Evolutionary conservation across 164 flowering plant species (phyloP), one percentile per base, ranked within the genome.

Genomic region (Vitis cinerea): DNA sequence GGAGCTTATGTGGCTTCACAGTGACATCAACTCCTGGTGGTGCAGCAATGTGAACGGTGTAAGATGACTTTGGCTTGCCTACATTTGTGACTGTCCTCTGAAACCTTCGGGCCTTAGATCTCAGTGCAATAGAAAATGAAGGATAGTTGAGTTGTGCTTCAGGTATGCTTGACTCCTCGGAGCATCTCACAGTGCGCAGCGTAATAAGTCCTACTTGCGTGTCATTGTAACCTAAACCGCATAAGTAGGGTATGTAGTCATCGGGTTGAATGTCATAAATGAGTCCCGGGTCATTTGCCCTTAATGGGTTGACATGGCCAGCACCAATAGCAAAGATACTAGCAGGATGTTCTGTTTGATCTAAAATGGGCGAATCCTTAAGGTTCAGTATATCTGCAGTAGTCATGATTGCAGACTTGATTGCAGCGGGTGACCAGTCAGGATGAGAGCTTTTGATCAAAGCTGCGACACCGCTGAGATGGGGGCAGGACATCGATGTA

Each of bases 401-500:
- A 15, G 69, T 66, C 59, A 66, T 66, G 44, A 37, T 37, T 37
- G 44, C 44, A 37, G 44, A 37, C 44, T 37, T 37, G 44, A 37
- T 37, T 37, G 44, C 44, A 37, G 44, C 44, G 6, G 44, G 0
- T 37, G 44, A 37, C 44, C 44, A 37, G 44, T 37, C 44, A 3
- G 44, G 44, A 37, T 37, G 44, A 37, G 44, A 37, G 4, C 44
- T 37, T 37, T 37, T 37, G 30, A 66, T 66, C 55, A 64, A 27
- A 2, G 67, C 53, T 31, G 67, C 67, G 53, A 50, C 55, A 3
- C 67, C 67, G 44, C 44, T 37, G 44, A 37, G 44, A 37, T 37
- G 44, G 44, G 44, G 44, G 44, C 44, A 37, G 44, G 73, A 15
- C 66, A 70, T 61, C 8, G 73, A 70, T 9, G 73, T 70, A 1